phyloP scores from a whole-genome alignment of 148 eudicot species.

The Oxyria digyna region DNA sequence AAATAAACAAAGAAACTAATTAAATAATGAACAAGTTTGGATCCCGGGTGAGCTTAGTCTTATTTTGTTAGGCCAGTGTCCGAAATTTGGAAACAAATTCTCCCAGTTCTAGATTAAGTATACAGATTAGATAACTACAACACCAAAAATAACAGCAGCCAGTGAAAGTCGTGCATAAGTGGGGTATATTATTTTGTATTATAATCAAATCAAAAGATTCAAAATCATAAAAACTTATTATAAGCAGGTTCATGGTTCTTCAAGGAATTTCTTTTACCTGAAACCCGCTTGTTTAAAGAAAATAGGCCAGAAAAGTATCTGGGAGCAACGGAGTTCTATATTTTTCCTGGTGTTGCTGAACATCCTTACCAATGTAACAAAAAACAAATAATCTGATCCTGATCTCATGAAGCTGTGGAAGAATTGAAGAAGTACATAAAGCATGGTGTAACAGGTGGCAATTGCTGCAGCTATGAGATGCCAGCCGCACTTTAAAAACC shows the following conservation, averaged over 20 bases:
- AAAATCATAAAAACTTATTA: background rate
- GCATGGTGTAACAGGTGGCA: constrained; percentile 56
- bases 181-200: too few relatives aligned
- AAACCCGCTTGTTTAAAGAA: constrained; percentile 43
- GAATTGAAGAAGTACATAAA: constrained; percentile 52
- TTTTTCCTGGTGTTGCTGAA: constrained; percentile 52
- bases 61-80: background rate
- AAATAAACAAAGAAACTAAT: background rate
- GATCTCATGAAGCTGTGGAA: constrained; percentile 24
- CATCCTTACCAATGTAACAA: constrained; percentile 19
- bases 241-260: background rate
- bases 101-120: background rate
- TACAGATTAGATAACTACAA: background rate
- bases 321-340: constrained; percentile 55
- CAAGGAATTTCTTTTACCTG: constrained; percentile 30
- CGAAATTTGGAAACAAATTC: background rate
- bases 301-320: constrained; percentile 77
- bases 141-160: too few relatives aligned
- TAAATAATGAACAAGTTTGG: background rate
- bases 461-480: constrained; percentile 38
- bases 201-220: too few relatives aligned
- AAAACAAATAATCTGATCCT: constrained; percentile 28
- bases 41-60: background rate
- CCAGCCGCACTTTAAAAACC: constrained; percentile 37
- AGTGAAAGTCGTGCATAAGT: too few relatives aligned